Conservation (phyloP, 2,329 filamentous ascomycete species). For the Aspergillus spinulosporus region DNA sequence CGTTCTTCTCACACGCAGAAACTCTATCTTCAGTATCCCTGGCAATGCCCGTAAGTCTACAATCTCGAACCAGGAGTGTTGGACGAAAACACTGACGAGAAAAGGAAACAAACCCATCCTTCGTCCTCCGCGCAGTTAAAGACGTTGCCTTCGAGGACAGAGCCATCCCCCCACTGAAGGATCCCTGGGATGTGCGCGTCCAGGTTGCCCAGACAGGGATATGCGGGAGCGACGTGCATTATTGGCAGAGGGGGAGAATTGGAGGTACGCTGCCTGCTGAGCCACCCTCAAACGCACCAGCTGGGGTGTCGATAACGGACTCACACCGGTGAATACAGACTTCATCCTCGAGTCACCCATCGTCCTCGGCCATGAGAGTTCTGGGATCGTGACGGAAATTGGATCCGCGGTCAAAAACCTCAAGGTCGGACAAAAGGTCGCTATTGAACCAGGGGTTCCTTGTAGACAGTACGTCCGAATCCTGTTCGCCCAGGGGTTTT, state of each 20-base stretch:
- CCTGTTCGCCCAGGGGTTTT: no score
- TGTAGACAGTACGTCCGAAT: conserved; percentile 36
- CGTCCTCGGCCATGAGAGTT: conserved; percentile 34
- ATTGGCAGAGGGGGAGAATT: conserved; percentile 47
- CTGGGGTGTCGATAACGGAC: no score
- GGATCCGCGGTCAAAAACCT: conserved; percentile 27
- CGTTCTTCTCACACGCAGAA: no score
- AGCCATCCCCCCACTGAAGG: not conserved
- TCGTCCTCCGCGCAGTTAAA: not conserved
- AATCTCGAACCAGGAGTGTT: not conserved
- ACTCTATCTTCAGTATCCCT: no score
- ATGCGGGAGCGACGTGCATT: conserved; percentile 51
- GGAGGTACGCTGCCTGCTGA: conserved; percentile 22
- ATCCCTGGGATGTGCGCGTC: conserved; percentile 43
- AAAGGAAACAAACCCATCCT: not conserved
- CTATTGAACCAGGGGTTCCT: conserved; percentile 29
- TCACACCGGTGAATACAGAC: not conserved
- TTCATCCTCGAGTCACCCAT: conserved; percentile 14
- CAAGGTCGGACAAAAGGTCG: conserved; percentile 26
- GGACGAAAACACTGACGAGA: not conserved
- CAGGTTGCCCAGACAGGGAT: conserved; percentile 51
- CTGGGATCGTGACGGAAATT: conserved; percentile 26
- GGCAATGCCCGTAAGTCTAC: not conserved
- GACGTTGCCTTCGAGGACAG: not conserved
- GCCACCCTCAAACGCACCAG: no score